A percentile compares a stretch with the other conserved stretches of the same genome.
These are phyloP conservation scores for Comarum palustre DNA, from an alignment of 306 rosid genomes.

Conservation along the genomic window DNA sequence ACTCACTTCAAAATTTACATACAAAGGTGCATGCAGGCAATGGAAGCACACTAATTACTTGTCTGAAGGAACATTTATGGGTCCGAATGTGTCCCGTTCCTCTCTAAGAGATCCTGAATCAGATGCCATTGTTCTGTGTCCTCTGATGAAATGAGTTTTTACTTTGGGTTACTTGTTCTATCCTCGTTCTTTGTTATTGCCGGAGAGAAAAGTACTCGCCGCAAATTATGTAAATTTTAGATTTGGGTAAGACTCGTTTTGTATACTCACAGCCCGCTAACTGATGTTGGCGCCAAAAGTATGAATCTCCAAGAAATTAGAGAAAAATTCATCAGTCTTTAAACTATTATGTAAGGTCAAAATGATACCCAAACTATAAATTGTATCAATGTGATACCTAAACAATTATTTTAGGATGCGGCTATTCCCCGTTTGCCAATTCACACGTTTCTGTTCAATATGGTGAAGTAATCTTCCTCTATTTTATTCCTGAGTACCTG, in stretches of 20 bases:
- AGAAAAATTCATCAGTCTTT: no score
- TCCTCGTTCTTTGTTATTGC: background rate
- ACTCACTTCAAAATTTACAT: background rate
- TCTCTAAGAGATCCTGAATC: conserved; percentile 69
- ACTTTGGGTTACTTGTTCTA: background rate
- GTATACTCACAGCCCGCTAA: background rate
- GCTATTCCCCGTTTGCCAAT: no score
- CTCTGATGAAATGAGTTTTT: background rate
- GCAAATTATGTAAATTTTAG: background rate
- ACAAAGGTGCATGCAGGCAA: background rate
- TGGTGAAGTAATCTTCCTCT: background rate
- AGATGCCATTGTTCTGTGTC: conserved; percentile 27
- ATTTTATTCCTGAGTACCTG: conserved; percentile 29
- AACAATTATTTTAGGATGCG: no score
- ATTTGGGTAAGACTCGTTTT: background rate
- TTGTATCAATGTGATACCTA: no score
- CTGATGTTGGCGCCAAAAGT: background rate
- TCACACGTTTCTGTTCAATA: background rate
- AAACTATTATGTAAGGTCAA: no score
- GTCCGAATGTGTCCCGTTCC: conserved; percentile 94
- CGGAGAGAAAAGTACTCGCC: background rate
- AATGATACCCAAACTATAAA: no score
- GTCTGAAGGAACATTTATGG: conserved; percentile 84
- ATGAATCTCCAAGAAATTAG: background rate
- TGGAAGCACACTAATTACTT: conserved; percentile 44